These are phyloP conservation scores for Bryoglossum gracile DNA, from an alignment of 495 filamentous ascomycete species.

Conservation along the genomic window DNA sequence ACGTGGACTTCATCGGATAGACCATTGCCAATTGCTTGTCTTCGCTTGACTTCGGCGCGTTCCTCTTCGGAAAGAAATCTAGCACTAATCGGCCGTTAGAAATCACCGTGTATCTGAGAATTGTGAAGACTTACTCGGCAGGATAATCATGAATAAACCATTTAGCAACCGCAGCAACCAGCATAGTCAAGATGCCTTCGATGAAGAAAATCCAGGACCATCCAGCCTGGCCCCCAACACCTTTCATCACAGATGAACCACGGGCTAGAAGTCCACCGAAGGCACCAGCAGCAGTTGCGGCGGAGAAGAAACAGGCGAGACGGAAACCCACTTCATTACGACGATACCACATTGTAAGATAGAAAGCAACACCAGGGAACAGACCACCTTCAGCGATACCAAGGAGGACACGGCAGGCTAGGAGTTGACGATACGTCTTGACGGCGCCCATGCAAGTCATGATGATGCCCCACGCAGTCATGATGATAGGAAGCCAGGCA, in stretches of 20 bases:
- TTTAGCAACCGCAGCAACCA: conserved; percentile 36
- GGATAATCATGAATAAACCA: conserved; percentile 55
- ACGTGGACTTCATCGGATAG: conserved; percentile 64
- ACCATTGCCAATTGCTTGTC: conserved; percentile 51
- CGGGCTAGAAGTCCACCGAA: conserved; percentile 55
- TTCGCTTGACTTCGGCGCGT: conserved; percentile 38
- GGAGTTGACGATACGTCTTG: conserved; percentile 55
- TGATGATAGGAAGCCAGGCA: conserved; percentile 52
- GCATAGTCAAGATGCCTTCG: conserved; percentile 40
- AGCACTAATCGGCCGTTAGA: conserved; percentile 25
- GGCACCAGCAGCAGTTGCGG: conserved; percentile 49
- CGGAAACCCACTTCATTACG: conserved; percentile 53
- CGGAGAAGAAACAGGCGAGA: conserved; percentile 50
- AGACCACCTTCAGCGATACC: conserved; percentile 55
- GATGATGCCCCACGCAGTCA: conserved; percentile 48
- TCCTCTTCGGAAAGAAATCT: conserved; percentile 46
- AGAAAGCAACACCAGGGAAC: conserved; percentile 47
- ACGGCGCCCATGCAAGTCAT: conserved; percentile 64
- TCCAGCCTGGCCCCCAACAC: conserved; percentile 37
- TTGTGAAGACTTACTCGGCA: conserved; percentile 29
- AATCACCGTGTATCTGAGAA: neutral
- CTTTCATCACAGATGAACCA: conserved; percentile 56
- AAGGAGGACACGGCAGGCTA: conserved; percentile 51
- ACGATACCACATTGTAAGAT: conserved; percentile 56
- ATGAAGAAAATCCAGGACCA: conserved; percentile 68